These are phyloP conservation scores for Xylariaceae sp. DNA, from an alignment of 2,329 filamentous ascomycete species.

Conservation along the genomic window DNA sequence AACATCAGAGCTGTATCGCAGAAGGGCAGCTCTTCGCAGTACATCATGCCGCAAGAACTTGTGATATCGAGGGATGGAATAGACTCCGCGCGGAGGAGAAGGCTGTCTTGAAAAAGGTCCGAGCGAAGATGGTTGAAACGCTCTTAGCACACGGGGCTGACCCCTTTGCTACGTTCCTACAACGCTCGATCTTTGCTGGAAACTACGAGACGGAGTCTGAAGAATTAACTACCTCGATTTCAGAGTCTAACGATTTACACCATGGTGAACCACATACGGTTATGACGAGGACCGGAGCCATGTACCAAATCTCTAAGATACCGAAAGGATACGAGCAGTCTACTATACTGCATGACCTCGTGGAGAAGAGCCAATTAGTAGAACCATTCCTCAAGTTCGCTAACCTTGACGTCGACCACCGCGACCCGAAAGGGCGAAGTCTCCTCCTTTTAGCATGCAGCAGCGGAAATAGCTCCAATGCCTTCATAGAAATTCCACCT, in stretches of 20 bases:
- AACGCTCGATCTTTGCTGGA: background rate
- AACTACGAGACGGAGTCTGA: background rate
- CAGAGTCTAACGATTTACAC: background rate
- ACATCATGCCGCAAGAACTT: background rate
- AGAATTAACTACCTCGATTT: background rate
- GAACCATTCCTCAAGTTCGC: slow-evolving; percentile 4
- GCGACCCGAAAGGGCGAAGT: background rate
- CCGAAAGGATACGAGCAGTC: slow-evolving; percentile 2
- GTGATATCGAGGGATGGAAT: background rate
- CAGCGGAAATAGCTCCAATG: background rate
- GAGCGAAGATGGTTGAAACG: slow-evolving; percentile 5
- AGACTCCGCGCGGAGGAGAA: background rate
- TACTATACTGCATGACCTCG: slow-evolving; percentile 7
- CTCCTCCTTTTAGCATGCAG: slow-evolving; percentile 11
- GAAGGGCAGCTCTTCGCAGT: background rate
- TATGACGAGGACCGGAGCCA: no score
- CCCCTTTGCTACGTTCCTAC: slow-evolving; percentile 6
- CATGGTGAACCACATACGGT: background rate
- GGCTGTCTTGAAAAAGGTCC: background rate
- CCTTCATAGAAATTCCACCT: background rate
- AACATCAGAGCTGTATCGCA: background rate
- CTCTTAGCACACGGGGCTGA: slow-evolving; percentile 17
- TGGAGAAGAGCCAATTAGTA: background rate
- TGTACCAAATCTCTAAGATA: no score
- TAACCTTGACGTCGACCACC: background rate